These are phyloP conservation scores for Tetrahymena thermophila DNA, from an alignment of 73 alveolate genomes.

Conservation along the genomic window DNA sequence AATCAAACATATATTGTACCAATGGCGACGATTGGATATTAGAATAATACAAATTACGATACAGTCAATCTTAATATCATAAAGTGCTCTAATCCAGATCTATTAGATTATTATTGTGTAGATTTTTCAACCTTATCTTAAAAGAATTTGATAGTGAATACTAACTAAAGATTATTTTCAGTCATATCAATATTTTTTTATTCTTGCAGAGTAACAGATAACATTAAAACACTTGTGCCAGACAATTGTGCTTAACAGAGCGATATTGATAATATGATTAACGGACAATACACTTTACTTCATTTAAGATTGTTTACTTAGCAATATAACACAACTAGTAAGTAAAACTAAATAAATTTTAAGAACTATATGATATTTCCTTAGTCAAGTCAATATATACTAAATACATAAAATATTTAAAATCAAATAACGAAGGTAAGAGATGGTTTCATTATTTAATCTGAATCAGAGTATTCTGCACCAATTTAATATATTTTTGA, in stretches of 20 bases:
- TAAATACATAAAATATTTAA: background rate
- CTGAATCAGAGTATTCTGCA: background rate
- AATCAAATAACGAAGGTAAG: background rate
- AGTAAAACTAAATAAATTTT: no score
- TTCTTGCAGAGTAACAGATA: background rate
- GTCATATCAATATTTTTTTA: background rate
- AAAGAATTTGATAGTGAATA: background rate
- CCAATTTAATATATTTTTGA: background rate
- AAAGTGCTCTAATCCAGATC: background rate
- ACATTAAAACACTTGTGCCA: background rate
- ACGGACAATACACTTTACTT: background rate
- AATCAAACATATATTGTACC: background rate
- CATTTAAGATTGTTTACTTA: background rate
- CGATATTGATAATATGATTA: background rate
- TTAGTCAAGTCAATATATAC: background rate
- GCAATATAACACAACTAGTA: background rate
- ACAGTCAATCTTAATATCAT: background rate
- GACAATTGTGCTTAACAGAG: background rate
- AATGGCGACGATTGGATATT: background rate
- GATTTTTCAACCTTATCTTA: background rate
- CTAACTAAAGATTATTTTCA: background rate
- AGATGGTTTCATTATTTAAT: background rate
- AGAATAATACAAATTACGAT: no score
- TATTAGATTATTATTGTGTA: background rate
- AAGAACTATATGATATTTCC: background rate